Base-by-base conservation (phyloP, 2,329 filamentous ascomycete species). In the Ceratocystis variospora region DNA sequence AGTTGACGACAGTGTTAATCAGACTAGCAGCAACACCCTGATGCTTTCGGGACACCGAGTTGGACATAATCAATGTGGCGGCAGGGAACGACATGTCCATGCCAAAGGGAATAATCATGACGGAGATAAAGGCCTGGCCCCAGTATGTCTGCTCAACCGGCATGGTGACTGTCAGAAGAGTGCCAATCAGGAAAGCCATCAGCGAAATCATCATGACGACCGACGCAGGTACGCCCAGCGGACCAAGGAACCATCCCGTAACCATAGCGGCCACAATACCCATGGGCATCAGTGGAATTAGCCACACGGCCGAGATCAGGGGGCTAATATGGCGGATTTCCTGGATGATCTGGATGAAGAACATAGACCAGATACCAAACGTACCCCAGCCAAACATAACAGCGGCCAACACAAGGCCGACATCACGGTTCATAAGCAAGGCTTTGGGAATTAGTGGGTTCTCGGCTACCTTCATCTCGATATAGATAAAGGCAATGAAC, bases 41-140 rank as follows among this genome's bases (percentile, higher is more conserved):
- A 66, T 81, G 75, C 53, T 77, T 73, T 65, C 74, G 76, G 12
- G 75, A 72, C 0, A 81, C 76, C 1, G 75, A 75, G 69, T 87
- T 80, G 37, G 79, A 82, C 7, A 88, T 75, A 37, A 87, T 79
- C 12, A 87, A 71, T 0, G 80, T 86, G 0, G 82, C 83, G 0
- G 84, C 81, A 0, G 86, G 85, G 70, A 86, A 86, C 1, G 78
- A 82, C 79, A 87, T 86, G 71, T 88, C 84, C 80, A 87, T 85
- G 1, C 84, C 83, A 70, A 80, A 85, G 0, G 83, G 80, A 73
- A 82, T 83, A 59, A 88, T 71, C 2, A 87, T 28, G 3, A 83
- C 76, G 2, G 78, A 78, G 8, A 85, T 77, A 71, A 89, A 88
- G 0, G 80, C 77, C 68, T 86, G 81, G 19, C 76, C 77, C 86